Base-by-base conservation (phyloP, 2,329 filamentous ascomycete genomes). In the Botrytis sinoallii region DNA sequence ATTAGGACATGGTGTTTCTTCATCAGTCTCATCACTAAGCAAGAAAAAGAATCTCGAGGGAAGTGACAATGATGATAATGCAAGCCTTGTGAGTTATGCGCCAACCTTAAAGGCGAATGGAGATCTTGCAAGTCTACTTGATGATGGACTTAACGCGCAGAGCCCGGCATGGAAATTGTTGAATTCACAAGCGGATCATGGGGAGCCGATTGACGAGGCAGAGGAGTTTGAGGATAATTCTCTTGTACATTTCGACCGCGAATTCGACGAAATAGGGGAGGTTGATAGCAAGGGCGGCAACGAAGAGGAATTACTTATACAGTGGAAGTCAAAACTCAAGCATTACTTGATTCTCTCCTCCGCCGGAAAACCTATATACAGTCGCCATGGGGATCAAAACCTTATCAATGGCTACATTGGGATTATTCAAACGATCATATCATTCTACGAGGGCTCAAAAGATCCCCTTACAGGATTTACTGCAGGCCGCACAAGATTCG, bases 271-370 rank as follows among this genome's bases (percentile, higher is more conserved):
- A 40, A 86, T 97, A 59, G 91, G 90, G 0, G 88, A 90, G 10
- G 86, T 88, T 65, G 83, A 85, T 59, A 81, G 82, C 40, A 85
- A 87, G 74, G 85, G 85, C 10, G 84, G 84, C 5, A 89, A 90
- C 76, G 88, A 91, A 72, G 82, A 83, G 65, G 81, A 82, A 48
- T 81, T 83, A 40, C 85, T 97, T 59, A 84, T 85, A 25, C 86
- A 90, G 76, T 99, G 95, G 95, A 96, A 94, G 81, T 89, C 92
- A 55, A 98, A 98, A 84, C 87, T 95, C 76, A 99, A 99, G 83
- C 96, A 99, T 83, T 99, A 97, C 82, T 90, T 99, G 83, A 97
- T 99, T 79, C 85, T 99, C 1, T 98, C 96, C 3, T 95, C 94
- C 22, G 95, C 97, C 16, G 96, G 96, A 32, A 99, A 99, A 82